Percentiles rank a stretch among this genome's conserved stretches.
These are phyloP conservation scores for Cladosporium sp. DNA, from an alignment of 2,329 filamentous ascomycete genomes.

Conservation along the genomic window DNA sequence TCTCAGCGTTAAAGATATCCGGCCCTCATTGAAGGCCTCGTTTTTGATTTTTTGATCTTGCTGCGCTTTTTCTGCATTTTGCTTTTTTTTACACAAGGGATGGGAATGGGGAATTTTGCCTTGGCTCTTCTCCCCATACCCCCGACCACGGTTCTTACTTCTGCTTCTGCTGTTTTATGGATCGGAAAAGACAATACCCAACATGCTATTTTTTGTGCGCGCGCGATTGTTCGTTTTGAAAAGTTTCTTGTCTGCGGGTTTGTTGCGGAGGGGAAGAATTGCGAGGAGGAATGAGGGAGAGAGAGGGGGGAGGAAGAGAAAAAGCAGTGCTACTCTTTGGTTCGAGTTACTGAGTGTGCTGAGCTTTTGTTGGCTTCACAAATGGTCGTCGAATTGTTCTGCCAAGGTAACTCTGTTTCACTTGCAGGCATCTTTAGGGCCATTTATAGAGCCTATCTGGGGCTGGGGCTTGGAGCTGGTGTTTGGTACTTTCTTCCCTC, in stretches of 20 bases:
- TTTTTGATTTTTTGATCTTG: constrained; percentile 15
- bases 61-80: constrained; percentile 13
- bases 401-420: no score
- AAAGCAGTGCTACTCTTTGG: background rate
- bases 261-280: background rate
- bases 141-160: constrained; percentile 4
- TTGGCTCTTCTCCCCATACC: background rate
- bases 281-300: background rate
- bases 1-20: constrained; percentile 32
- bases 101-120: constrained; percentile 5
- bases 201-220: constrained; percentile 1
- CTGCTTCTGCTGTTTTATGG: constrained; percentile 8
- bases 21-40: constrained; percentile 9
- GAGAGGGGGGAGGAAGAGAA: background rate
- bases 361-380: no score
- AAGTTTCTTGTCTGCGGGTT: background rate
- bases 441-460: no score
- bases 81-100: constrained; percentile 5
- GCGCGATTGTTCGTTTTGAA: background rate
- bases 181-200: constrained; percentile 9
- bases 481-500: background rate
- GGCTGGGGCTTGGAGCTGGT: background rate
- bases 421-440: no score
- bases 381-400: background rate
- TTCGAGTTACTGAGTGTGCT: background rate